phyloP scores from a whole-genome alignment of 495 filamentous ascomycete species.

The Achaetomiella virescens region DNA sequence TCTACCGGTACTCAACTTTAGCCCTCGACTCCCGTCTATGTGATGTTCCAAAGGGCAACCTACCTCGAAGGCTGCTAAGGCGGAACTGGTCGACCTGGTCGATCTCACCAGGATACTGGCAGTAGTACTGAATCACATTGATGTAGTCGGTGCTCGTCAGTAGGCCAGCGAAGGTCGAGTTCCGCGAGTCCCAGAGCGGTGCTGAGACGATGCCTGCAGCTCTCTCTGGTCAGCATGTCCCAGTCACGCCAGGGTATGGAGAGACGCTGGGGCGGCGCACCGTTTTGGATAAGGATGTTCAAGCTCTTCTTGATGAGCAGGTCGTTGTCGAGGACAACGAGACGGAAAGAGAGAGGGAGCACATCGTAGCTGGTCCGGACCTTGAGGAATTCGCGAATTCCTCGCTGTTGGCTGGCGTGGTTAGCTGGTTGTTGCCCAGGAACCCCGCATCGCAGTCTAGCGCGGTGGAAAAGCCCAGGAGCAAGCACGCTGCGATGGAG shows the following conservation, averaged over 20 bases:
- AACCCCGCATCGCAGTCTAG: constrained; percentile 27
- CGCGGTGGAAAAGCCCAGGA: background rate
- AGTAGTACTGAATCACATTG: constrained; percentile 99
- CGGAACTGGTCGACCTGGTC: constrained; percentile 90
- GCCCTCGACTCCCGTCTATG: background rate
- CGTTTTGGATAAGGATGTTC: constrained; percentile 95
- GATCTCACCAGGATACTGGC: constrained; percentile 90
- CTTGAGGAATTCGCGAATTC: constrained; percentile 93
- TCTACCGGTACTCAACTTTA: constrained; percentile 47
- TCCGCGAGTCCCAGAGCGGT: constrained; percentile 93
- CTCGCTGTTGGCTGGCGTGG: constrained; percentile 50
- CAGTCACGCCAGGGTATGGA: background rate
- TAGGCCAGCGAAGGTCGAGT: constrained; percentile 87
- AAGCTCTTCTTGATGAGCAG: constrained; percentile 96
- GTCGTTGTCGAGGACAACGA: constrained; percentile 92
- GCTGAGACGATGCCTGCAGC: constrained; percentile 88
- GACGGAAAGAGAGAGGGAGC: constrained; percentile 90
- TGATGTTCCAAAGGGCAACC: constrained; percentile 11
- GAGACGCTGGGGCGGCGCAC: constrained; percentile 41
- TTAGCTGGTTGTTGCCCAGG: constrained; percentile 12
- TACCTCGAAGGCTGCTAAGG: constrained; percentile 86
- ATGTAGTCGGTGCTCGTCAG: constrained; percentile 96
- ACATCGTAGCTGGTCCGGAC: constrained; percentile 97
- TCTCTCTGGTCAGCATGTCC: constrained; percentile 14
- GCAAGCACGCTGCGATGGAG: background rate